These are phyloP conservation scores for Epichloe glyceriae DNA, from an alignment of 2,329 filamentous ascomycete genomes.

Conservation along the genomic window DNA sequence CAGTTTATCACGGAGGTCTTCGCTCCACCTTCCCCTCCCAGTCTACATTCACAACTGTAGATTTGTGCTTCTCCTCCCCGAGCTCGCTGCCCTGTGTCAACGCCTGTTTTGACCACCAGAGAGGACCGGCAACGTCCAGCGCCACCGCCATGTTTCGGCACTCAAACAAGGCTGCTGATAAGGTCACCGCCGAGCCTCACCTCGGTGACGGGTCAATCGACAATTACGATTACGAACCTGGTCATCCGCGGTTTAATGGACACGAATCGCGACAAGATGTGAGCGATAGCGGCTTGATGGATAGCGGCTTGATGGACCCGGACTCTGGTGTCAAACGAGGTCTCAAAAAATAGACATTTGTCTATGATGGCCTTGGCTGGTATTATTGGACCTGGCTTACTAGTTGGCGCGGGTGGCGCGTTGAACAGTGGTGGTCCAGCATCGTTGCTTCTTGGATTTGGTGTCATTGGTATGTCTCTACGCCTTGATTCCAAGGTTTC, in stretches of 20 bases:
- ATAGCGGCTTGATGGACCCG: slow-evolving; percentile 41
- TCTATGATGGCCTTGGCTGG: slow-evolving; percentile 53
- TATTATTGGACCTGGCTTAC: slow-evolving; percentile 55
- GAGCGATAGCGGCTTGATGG: slow-evolving; percentile 30
- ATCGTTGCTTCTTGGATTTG: slow-evolving; percentile 60
- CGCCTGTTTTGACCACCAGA: background rate
- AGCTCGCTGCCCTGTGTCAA: background rate
- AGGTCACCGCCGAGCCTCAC: slow-evolving; percentile 2
- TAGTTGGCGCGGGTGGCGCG: slow-evolving; percentile 60
- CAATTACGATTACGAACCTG: slow-evolving; percentile 7
- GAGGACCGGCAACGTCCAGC: background rate
- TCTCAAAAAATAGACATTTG: slow-evolving; percentile 55
- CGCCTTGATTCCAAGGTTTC: too few relatives aligned
- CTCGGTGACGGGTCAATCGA: slow-evolving; percentile 10
- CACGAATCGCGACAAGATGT: slow-evolving; percentile 6
- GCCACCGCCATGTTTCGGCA: slow-evolving; percentile 3
- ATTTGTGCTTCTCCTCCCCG: background rate
- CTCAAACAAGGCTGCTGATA: background rate
- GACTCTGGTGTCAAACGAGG: slow-evolving; percentile 55
- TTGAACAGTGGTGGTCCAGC: slow-evolving; percentile 57
- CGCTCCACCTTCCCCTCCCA: too few relatives aligned
- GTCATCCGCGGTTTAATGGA: slow-evolving; percentile 9
- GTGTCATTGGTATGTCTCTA: slow-evolving; percentile 39
- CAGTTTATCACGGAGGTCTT: background rate
- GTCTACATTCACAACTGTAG: background rate